These are phyloP conservation scores for Chytridiales sp. DNA, from an alignment of 371 early-diverging fungal species.

Conservation along the genomic window DNA sequence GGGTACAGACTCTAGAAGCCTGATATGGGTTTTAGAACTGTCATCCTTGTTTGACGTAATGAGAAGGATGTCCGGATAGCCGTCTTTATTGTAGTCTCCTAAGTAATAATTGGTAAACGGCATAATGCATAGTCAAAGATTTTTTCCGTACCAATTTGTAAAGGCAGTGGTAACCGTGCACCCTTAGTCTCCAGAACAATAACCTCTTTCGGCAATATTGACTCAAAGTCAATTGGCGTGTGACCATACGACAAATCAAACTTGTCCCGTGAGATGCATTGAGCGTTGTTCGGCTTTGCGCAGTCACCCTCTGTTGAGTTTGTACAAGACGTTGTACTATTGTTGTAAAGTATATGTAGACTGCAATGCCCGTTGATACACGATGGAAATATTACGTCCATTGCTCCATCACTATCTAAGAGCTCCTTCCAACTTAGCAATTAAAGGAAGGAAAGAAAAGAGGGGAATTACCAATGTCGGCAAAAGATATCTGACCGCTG, in stretches of 20 bases:
- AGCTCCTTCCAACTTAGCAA: no score
- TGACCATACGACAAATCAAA: no score
- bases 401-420: slow-evolving; percentile 79
- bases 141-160: slow-evolving; percentile 46
- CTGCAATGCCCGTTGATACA: no score
- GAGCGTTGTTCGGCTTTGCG: no score
- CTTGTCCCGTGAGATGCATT: no score
- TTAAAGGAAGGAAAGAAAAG: slow-evolving; percentile 11
- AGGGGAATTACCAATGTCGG: slow-evolving; percentile 63
- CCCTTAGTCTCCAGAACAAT: slow-evolving; percentile 20
- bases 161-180: slow-evolving; percentile 24
- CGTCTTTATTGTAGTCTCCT: slow-evolving; percentile 89
- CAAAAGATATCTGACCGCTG: slow-evolving; percentile 81
- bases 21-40: slow-evolving; percentile 15
- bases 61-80: slow-evolving; percentile 84
- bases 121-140: slow-evolving; percentile 56
- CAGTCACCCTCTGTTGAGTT: no score
- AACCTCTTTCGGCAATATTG: slow-evolving; percentile 45
- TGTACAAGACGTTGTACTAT: no score
- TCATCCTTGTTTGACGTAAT: slow-evolving; percentile 48
- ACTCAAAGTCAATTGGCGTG: no score
- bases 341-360: no score
- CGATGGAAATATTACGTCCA: slow-evolving; percentile 79
- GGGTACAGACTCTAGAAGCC: slow-evolving; percentile 60
- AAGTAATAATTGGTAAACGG: slow-evolving; percentile 26